These are phyloP conservation scores for Cruciata laevipes DNA, from an alignment of 257 asterid genomes.

Conservation along the genomic window DNA sequence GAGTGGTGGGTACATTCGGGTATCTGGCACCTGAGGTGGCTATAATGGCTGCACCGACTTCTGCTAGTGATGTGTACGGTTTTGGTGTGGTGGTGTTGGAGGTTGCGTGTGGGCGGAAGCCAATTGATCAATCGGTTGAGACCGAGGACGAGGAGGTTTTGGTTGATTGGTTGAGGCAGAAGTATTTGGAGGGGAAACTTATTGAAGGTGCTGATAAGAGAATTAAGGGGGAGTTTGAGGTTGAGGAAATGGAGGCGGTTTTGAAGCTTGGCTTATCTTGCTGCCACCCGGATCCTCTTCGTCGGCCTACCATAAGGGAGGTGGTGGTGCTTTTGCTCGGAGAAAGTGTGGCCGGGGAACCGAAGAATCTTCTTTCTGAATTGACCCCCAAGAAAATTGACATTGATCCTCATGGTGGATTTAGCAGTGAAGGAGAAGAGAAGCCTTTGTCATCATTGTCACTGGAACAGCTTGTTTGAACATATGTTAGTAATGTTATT, in stretches of 20 bases:
- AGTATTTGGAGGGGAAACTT: conserved; percentile 47
- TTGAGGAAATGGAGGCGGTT: conserved; percentile 61
- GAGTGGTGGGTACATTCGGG: conserved; percentile 80
- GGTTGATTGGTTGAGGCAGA: conserved; percentile 70
- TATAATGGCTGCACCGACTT: conserved; percentile 60
- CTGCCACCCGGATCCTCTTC: conserved; percentile 74
- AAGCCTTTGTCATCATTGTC: conserved; percentile 12
- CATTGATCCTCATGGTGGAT: conserved; percentile 17
- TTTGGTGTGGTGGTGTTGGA: conserved; percentile 74
- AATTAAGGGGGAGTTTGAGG: conserved; percentile 48
- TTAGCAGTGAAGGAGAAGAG: conserved; percentile 18
- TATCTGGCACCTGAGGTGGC: conserved; percentile 81
- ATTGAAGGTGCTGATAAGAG: conserved; percentile 55
- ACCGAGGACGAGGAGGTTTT: conserved; percentile 64
- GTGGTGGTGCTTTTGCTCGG: conserved; percentile 58
- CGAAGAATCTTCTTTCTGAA: conserved; percentile 40
- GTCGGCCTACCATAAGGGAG: conserved; percentile 72
- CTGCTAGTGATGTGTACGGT: conserved; percentile 71
- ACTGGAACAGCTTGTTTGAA: background rate
- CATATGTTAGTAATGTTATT: conserved; percentile 8
- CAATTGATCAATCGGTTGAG: conserved; percentile 35
- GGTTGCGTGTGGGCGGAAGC: conserved; percentile 75
- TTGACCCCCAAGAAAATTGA: conserved; percentile 18
- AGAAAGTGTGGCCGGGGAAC: conserved; percentile 38
- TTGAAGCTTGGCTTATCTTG: conserved; percentile 72